Conservation (phyloP, 257 asterid genomes). For the Verbena officinalis region DNA sequence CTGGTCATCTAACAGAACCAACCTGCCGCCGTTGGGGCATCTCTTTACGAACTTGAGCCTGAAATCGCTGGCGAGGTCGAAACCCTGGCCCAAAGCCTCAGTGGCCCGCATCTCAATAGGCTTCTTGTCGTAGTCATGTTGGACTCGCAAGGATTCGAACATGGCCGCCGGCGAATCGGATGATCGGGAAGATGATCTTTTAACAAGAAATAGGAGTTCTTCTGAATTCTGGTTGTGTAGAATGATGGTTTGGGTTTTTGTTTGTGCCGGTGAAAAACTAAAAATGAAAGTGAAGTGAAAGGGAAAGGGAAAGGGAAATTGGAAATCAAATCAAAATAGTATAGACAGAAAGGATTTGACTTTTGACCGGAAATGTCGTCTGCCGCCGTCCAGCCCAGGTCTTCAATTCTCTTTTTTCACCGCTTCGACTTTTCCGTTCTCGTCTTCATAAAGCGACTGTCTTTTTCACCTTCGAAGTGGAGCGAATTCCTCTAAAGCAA, state of each 20-base stretch:
- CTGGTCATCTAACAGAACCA: slow-evolving; percentile 63
- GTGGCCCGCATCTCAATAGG: slow-evolving; percentile 72
- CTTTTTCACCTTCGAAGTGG: not conserved
- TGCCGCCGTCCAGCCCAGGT: slow-evolving; percentile 4
- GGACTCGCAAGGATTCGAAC: slow-evolving; percentile 28
- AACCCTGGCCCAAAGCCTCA: slow-evolving; percentile 90
- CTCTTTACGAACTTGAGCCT: slow-evolving; percentile 82
- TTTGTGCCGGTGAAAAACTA: not conserved
- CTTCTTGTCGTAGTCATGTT: slow-evolving; percentile 51
- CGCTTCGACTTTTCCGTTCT: slow-evolving; percentile 7
- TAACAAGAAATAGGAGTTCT: not conserved
- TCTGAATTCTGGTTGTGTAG: not conserved
- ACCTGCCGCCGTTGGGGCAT: slow-evolving; percentile 60
- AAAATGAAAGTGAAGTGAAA: not conserved
- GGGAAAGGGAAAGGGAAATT: no score
- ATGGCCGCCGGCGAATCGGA: slow-evolving; percentile 27
- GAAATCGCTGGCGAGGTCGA: slow-evolving; percentile 98
- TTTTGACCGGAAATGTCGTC: slow-evolving; percentile 18
- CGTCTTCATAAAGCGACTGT: not conserved
- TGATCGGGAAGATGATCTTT: not conserved
- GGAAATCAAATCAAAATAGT: no score
- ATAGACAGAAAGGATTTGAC: not conserved
- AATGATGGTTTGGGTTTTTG: not conserved
- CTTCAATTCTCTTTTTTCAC: not conserved
- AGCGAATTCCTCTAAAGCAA: no score